These are phyloP conservation scores for Plasmodium reichenowi DNA, from an alignment of 169 alveolate species.

Conservation along the genomic window DNA sequence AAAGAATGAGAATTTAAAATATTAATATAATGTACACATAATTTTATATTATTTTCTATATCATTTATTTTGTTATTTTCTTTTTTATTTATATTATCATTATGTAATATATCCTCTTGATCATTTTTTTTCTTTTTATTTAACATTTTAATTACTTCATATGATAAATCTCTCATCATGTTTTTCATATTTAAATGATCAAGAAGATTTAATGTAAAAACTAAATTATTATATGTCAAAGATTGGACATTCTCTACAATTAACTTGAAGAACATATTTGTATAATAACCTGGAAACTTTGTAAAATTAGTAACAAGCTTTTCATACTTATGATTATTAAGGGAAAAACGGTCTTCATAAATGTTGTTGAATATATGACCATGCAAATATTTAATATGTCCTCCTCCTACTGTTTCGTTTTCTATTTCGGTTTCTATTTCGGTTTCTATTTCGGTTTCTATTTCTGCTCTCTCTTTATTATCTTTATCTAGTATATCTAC, in stretches of 20 bases:
- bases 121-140: background rate
- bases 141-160: slow-evolving; percentile 18
- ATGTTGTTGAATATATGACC: no score
- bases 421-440: no score
- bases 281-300: background rate
- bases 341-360: no score
- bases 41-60: background rate
- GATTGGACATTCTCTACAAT: background rate
- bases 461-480: no score
- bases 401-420: no score
- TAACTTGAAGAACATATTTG: slow-evolving; percentile 10
- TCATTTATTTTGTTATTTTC: background rate
- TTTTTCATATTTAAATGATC: slow-evolving; percentile 20
- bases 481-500: no score
- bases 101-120: background rate
- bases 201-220: background rate
- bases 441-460: no score
- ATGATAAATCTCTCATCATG: slow-evolving; percentile 35
- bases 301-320: no score
- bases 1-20: slow-evolving; percentile 22
- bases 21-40: slow-evolving; percentile 25
- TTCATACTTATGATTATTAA: no score
- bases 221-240: background rate
- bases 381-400: no score
- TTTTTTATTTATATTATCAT: background rate